Base-by-base conservation (phyloP, 495 filamentous ascomycete species). In the Podospora tetraspora region DNA sequence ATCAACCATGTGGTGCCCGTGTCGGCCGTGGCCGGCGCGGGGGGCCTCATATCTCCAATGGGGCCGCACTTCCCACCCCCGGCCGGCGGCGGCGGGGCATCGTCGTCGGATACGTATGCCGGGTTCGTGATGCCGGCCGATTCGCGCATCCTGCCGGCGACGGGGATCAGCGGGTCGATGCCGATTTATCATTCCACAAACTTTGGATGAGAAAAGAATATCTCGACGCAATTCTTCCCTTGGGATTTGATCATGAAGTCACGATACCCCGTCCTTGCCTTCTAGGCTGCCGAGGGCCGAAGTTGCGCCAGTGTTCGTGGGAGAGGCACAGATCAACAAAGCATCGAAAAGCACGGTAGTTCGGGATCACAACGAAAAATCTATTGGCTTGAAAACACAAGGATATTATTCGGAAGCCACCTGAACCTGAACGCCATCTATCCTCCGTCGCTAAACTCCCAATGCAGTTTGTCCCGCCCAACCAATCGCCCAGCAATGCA, bases 1-100 rank as follows among this genome's bases (percentile, higher is more conserved):
- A 77, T 81, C 30, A 71, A 73, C 64, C 69, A 71, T 56, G 66
- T 70, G 3, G 63, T 69, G n/a, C 71, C 72, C 37, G 70, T 67
- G 11, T 69, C 71, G 4, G 60, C 67, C 12, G 70, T 58, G 22
- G 24, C 37, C 37, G 37, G 37, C 16, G 37, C 37, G 16, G 37
- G 37, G 0, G 37, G 37, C 16, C 67, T 56, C 22, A 66, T 67
- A 23, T 52, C 62, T 6, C 63, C 66, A 3, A 19, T 68, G n/a
- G 61, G 70, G 12, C 64, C 71, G 25, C 75, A 76, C 24, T 76
- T 75, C 32, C 72, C 73, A 21, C 66, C 73, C 12, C 59, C 63
- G 3, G 58, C 68, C 16, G 19, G 19, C 37, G 37, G 37, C 37
- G 37, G 37, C 16, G 37, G 37, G 37, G 16, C 37, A 8, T n/a